Evolutionary conservation across 1,284 basidiomycete genomes (phyloP), one percentile per base, ranked within the genome.

Genomic region (Phellopilus nigrolimitatus): DNA sequence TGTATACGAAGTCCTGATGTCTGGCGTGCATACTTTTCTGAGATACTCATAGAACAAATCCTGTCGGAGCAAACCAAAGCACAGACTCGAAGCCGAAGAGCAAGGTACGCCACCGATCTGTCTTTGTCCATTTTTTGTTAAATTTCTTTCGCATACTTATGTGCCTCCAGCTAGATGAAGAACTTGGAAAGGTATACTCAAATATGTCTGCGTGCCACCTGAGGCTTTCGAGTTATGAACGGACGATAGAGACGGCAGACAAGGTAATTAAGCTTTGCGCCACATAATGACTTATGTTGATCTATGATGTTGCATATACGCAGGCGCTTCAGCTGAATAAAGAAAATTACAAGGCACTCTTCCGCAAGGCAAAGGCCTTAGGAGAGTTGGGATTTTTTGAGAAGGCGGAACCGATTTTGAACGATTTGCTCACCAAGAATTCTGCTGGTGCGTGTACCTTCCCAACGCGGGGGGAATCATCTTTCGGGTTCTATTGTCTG

Each of bases 121-220:
- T 22, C 31, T 19, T 42, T 39, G 15, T 37, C 43, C 24, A 41
- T 15, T 33, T 21, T 36, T 31, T 28, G 13, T 6, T 37, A 30
- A 12, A 28, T 24, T 45, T 17, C 10, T 21, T 30, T 28, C 8
- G 30, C 5, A 21, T 33, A 3, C 3, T 40, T 25, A 39, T 44
- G 17, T 30, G 3, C 27, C 17, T 43, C 15, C 53, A 91, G 88
- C 73, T 79, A 10, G 87, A 91, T 62, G 71, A 80, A 17, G 72
- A 88, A 38, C 63, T 88, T 22, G 87, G 86, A 66, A 91, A 87
- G 69, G 80, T 90, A 37, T 87, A 91, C 58, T 76, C 82, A 3
- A 91, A 90, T 54, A 85, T 87, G 84, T 78, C 82, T 3, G 85
- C 85, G 3, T 88, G 85, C 59, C 84, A 91, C 62, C 68, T 91